Conservation (phyloP, 2,329 filamentous ascomycete species). For the Lachnellula subtilissima region DNA sequence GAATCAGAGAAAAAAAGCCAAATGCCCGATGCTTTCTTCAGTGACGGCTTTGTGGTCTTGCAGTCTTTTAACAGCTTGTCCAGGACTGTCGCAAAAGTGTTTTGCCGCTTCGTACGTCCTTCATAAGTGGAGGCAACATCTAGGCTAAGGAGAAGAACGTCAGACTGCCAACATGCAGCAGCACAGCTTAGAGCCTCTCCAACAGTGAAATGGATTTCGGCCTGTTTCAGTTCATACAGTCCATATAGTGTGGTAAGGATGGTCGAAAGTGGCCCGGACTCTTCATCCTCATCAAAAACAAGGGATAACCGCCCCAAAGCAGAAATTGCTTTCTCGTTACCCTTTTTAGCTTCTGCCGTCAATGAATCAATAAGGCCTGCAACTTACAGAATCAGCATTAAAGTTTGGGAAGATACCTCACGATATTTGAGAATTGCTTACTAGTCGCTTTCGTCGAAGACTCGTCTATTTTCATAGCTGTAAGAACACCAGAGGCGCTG, state of each 20-base stretch:
- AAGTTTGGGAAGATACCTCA: neutral
- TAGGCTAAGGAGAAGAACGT: slow-evolving; percentile 67
- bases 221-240: slow-evolving; percentile 77
- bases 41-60: slow-evolving; percentile 78
- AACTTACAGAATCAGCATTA: neutral
- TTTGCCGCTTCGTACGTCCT: slow-evolving; percentile 37
- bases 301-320: slow-evolving; percentile 74
- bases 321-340: slow-evolving; percentile 76
- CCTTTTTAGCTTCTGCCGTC: slow-evolving; percentile 65
- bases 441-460: slow-evolving; percentile 16
- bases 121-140: slow-evolving; percentile 61
- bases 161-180: slow-evolving; percentile 77
- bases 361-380: slow-evolving; percentile 54
- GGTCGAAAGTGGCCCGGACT: slow-evolving; percentile 41
- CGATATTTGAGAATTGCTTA: neutral
- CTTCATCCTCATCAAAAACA: slow-evolving; percentile 45
- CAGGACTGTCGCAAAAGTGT: slow-evolving; percentile 39
- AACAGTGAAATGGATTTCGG: slow-evolving; percentile 84
- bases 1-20: slow-evolving; percentile 92
- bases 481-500: slow-evolving; percentile 51
- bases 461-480: slow-evolving; percentile 16
- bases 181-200: slow-evolving; percentile 82
- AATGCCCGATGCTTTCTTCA: slow-evolving; percentile 88
- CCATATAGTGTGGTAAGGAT: slow-evolving; percentile 67
- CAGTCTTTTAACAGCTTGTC: slow-evolving; percentile 73